Conservation (phyloP, 257 asterid species). For the Nicotiana sylvestris region DNA sequence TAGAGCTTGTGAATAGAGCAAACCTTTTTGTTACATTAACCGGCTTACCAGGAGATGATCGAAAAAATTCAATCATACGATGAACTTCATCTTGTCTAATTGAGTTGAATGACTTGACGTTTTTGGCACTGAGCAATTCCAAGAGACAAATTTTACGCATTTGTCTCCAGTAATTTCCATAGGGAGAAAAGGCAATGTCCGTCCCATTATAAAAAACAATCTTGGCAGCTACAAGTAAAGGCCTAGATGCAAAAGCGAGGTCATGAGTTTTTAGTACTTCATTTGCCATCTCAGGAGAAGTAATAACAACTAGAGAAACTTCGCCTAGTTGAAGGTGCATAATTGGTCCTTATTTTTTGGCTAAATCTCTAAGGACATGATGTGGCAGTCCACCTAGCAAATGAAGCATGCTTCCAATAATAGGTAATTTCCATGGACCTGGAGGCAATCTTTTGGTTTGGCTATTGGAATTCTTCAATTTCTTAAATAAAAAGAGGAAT, state of each 20-base stretch:
- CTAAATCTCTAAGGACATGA: no score
- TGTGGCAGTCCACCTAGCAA: no score
- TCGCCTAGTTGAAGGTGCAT: not conserved
- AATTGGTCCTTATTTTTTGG: not conserved
- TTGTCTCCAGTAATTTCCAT: not conserved
- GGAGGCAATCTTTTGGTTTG: no score
- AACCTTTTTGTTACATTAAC: not conserved
- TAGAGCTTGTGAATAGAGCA: not conserved
- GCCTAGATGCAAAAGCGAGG: not conserved
- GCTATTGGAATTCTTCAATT: no score
- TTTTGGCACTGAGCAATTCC: conserved; percentile 18
- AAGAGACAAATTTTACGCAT: not conserved
- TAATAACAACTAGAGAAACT: not conserved
- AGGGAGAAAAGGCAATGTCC: not conserved
- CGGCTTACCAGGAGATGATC: not conserved
- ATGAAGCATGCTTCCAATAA: no score
- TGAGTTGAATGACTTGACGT: conserved; percentile 12
- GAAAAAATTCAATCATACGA: no score
- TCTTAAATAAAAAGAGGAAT: no score
- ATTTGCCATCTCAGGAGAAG: not conserved
- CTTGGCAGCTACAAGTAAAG: not conserved
- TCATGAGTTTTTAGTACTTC: not conserved
- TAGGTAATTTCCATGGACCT: no score
- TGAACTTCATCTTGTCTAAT: not conserved
- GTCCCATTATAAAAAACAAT: not conserved